These are phyloP conservation scores for Marasmius oreades DNA, from an alignment of 1,284 basidiomycete genomes.

Conservation along the genomic window DNA sequence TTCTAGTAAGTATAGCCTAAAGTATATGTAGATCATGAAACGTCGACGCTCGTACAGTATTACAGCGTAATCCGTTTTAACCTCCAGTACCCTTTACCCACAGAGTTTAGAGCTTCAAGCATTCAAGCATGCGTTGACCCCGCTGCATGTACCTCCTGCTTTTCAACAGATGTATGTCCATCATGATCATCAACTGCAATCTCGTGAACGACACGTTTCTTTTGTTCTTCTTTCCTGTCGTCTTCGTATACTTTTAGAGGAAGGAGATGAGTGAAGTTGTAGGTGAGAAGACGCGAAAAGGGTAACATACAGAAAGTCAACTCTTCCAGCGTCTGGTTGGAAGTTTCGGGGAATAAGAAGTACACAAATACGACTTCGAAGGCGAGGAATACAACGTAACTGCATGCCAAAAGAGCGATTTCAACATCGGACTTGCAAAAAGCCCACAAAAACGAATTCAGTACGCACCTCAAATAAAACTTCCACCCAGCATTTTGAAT, in stretches of 20 bases:
- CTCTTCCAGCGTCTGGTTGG: conserved; percentile 54
- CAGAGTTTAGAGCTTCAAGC: too few species aligned
- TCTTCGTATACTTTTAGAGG: conserved; percentile 42
- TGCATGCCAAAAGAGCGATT: conserved; percentile 23
- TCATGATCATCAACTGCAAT: conserved; percentile 18
- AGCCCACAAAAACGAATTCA: too few species aligned
- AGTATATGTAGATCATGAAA: too few species aligned
- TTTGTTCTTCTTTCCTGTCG: conserved; percentile 40
- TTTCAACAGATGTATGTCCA: background rate
- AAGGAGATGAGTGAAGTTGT: background rate
- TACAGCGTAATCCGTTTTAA: too few species aligned
- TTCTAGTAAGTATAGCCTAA: too few species aligned
- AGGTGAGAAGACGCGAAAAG: too few species aligned
- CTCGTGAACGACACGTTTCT: conserved; percentile 40
- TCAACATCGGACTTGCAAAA: too few species aligned
- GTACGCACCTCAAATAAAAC: conserved; percentile 34
- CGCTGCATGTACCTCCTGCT: background rate
- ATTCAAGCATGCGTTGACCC: background rate
- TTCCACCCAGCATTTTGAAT: conserved; percentile 47
- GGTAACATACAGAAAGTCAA: conserved; percentile 50
- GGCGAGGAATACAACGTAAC: conserved; percentile 42
- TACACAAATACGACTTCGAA: conserved; percentile 49
- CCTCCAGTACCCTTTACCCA: too few species aligned
- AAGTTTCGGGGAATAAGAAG: conserved; percentile 53
- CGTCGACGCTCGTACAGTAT: too few species aligned